Evolutionary conservation across 768 basidiomycete genomes (phyloP), one percentile per base, ranked within the genome.

Genomic region (Suillus ampliporus): DNA sequence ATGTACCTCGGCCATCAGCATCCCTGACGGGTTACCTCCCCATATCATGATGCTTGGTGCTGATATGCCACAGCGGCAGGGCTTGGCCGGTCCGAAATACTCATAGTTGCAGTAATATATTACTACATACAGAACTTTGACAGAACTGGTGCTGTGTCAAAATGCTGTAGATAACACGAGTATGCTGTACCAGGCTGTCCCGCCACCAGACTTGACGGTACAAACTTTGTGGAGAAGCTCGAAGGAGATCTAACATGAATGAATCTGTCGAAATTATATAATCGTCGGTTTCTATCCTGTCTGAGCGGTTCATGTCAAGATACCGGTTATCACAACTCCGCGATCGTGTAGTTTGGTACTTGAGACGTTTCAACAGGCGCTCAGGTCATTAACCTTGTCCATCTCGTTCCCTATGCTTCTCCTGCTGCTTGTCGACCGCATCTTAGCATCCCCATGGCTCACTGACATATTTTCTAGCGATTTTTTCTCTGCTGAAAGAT

Each of bases 81-180:
- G 43, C 43, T 43, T 43, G n/a, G 43, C 43, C 31, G 31, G 10
- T 44, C n/a, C 17, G 34, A 51, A 31, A 11, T 51, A 34, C 50
- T 51, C 19, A 13, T 51, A 51, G 50, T 34, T 51, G 19, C 19
- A 51, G 50, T 34, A n/a, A 51, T n/a, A 51, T n/a, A n/a, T 51
- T n/a, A 11, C 50, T 1, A 19, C 10, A 31, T 10, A 19, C 10
- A 9, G 28, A 31, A 11, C 48, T 50, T 5, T 31, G 5, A 19
- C 10, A 9, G 28, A 31, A 11, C 48, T 50, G 28, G 15, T 50
- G 10, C 50, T 51, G 50, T 51, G 31, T 6, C 19, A 8, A 13
- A 31, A 31, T 19, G 26, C 48, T 48, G 31, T 31, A 31, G 47
- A 48, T 28, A 17, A 28, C 26, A 19, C 26, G 17, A 17, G 26